These are phyloP conservation scores for Lycium barbarum DNA, from an alignment of 257 asterid genomes.

Conservation along the genomic window DNA sequence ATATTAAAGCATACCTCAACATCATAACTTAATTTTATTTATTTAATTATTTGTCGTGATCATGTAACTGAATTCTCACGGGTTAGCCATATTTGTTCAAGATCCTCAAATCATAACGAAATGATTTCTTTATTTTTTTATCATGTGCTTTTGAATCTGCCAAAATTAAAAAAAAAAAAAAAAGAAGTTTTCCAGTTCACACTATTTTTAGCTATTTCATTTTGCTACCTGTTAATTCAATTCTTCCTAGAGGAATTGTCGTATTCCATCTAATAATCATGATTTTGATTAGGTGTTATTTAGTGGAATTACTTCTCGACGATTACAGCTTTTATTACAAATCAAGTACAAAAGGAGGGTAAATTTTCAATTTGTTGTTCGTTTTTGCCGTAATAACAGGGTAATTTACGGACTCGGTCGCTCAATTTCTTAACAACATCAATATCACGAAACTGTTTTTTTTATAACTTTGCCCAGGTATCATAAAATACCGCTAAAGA, in stretches of 20 bases:
- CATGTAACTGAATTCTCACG: slow-evolving; percentile 12
- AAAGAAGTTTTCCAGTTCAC: background rate
- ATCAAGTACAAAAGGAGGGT: too few species aligned
- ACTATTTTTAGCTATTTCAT: background rate
- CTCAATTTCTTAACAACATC: too few species aligned
- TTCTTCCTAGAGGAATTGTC: background rate
- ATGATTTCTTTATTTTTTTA: slow-evolving; percentile 9
- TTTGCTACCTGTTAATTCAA: background rate
- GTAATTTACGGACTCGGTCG: too few species aligned
- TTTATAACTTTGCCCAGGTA: too few species aligned
- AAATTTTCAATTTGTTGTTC: too few species aligned
- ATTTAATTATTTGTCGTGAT: background rate
- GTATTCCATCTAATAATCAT: background rate
- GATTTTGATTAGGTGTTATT: background rate
- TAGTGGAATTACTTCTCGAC: background rate
- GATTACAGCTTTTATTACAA: background rate
- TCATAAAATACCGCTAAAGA: too few species aligned
- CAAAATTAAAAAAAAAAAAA: background rate
- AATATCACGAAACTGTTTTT: too few species aligned
- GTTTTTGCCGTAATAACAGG: too few species aligned
- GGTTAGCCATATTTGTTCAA: background rate
- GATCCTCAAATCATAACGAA: slow-evolving; percentile 14
- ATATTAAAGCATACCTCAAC: background rate
- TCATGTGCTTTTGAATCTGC: slow-evolving; percentile 9
- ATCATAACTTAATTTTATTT: background rate